Percentiles rank a stretch among this genome's conserved stretches.
Conservation (phyloP, 2,329 filamentous ascomycete species). For the Lasiodiplodia gonubiensis region DNA sequence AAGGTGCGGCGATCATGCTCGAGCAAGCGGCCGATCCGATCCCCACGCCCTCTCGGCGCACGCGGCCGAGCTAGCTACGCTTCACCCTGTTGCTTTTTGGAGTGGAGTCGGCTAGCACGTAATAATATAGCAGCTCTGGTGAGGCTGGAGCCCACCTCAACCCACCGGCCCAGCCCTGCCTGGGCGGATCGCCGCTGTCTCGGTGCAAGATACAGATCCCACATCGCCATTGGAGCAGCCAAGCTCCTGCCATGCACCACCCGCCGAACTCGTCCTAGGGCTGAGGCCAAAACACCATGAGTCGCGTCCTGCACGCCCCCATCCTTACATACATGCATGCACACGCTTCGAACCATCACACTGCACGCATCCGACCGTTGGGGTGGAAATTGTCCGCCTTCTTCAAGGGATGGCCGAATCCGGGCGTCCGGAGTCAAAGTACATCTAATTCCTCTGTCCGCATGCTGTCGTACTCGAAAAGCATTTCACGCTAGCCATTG, state of each 20-base stretch:
- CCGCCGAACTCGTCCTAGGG: slow-evolving; percentile 15
- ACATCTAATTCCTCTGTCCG: background rate
- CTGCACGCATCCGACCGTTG: background rate
- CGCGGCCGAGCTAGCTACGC: background rate
- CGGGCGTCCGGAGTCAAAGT: background rate
- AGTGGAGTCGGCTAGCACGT: slow-evolving; percentile 7
- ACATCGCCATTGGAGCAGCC: slow-evolving; percentile 7
- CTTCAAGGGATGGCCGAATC: background rate
- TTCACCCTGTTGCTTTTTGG: slow-evolving; percentile 15
- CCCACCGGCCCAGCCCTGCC: background rate
- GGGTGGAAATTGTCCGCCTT: background rate
- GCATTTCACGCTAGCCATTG: slow-evolving; percentile 8
- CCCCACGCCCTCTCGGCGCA: background rate
- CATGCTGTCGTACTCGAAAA: slow-evolving; percentile 1
- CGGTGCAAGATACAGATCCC: slow-evolving; percentile 18
- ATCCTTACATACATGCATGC: slow-evolving; percentile 10
- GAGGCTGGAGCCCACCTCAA: slow-evolving; percentile 7
- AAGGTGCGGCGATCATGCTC: slow-evolving; percentile 23
- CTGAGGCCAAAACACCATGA: slow-evolving; percentile 20
- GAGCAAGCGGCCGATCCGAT: slow-evolving; percentile 21
- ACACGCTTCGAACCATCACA: background rate
- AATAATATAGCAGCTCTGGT: background rate
- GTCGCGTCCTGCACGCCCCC: background rate
- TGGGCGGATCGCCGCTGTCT: slow-evolving; percentile 6
- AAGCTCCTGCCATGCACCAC: background rate